A percentile compares a stretch with the other conserved stretches of the same genome.
phyloP scores from a whole-genome alignment of 1,284 basidiomycete genomes.

The Leccinum subrobustum region DNA sequence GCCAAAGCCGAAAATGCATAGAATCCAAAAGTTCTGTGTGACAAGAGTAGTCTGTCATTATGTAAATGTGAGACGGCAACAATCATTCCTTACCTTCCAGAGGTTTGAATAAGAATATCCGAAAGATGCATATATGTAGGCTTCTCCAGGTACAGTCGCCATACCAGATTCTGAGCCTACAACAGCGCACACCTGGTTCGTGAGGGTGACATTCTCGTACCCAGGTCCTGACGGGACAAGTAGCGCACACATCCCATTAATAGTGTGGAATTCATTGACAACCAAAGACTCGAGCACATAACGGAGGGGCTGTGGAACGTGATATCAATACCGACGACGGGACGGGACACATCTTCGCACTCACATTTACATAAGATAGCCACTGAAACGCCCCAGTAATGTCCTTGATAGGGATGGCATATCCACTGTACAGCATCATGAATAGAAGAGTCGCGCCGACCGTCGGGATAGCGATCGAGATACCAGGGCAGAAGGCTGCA shows the following conservation, averaged over 20 bases:
- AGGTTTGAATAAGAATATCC: slow-evolving; percentile 57
- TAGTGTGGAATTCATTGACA: slow-evolving; percentile 54
- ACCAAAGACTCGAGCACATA: slow-evolving; percentile 53
- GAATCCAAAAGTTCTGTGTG: slow-evolving; percentile 53
- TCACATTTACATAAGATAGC: slow-evolving; percentile 59
- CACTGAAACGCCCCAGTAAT: slow-evolving; percentile 54
- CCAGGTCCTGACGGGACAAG: slow-evolving; percentile 48
- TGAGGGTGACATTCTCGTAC: slow-evolving; percentile 50
- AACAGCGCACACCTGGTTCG: slow-evolving; percentile 60
- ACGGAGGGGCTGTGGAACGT: slow-evolving; percentile 37
- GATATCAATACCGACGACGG: background rate
- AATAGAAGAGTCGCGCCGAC: slow-evolving; percentile 49
- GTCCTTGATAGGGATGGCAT: slow-evolving; percentile 24
- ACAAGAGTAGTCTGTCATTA: background rate
- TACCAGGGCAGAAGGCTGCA: slow-evolving; percentile 48
- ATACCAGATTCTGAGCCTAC: slow-evolving; percentile 33
- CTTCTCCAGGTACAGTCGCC: slow-evolving; percentile 14
- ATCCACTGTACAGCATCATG: slow-evolving; percentile 46
- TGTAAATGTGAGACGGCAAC: background rate
- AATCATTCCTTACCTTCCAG: slow-evolving; percentile 55
- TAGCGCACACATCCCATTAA: slow-evolving; percentile 52
- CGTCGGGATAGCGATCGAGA: slow-evolving; percentile 55
- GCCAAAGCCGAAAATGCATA: slow-evolving; percentile 41
- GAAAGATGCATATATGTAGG: slow-evolving; percentile 51
- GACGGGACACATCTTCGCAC: slow-evolving; percentile 20